These are phyloP conservation scores for Bruguiera hainesii DNA, from an alignment of 441 rosid species.

Conservation along the genomic window DNA sequence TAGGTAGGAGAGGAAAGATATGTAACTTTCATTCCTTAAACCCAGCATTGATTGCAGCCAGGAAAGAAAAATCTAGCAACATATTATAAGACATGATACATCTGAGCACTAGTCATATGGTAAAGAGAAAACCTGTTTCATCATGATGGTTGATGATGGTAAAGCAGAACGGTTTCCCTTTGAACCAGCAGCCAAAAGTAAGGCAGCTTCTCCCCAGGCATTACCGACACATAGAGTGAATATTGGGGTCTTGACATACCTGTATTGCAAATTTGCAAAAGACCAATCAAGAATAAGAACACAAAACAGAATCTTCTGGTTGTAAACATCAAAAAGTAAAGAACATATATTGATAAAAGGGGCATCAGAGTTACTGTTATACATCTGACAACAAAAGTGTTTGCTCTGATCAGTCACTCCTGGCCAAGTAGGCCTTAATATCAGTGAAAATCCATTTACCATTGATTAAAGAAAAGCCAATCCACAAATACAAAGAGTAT, in stretches of 20 bases:
- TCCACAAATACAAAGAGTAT: too few relatives aligned
- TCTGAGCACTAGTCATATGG: not conserved
- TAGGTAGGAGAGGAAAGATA: conserved; percentile 24
- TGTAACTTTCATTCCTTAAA: not conserved
- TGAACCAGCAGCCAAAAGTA: conserved; percentile 88
- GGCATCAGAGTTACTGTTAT: not conserved
- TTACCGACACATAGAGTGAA: conserved; percentile 92
- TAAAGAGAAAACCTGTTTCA: conserved; percentile 61
- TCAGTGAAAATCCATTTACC: too few relatives aligned
- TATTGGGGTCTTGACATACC: conserved; percentile 78
- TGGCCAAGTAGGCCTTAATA: too few relatives aligned
- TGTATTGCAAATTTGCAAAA: conserved; percentile 25
- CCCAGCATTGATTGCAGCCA: not conserved
- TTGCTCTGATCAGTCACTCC: too few relatives aligned
- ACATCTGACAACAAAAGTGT: not conserved
- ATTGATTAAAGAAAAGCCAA: too few relatives aligned
- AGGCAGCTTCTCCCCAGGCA: conserved; percentile 99
- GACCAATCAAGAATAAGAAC: conserved; percentile 11
- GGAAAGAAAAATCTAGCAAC: conserved; percentile 2
- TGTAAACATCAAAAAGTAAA: not conserved
- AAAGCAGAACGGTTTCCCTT: conserved; percentile 86
- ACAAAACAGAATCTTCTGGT: not conserved
- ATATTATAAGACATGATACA: not conserved
- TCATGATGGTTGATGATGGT: conserved; percentile 95
- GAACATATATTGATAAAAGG: not conserved